Evolutionary conservation across 495 filamentous ascomycete species (phyloP).

Genomic region (Penicillium bovifimosum): DNA sequence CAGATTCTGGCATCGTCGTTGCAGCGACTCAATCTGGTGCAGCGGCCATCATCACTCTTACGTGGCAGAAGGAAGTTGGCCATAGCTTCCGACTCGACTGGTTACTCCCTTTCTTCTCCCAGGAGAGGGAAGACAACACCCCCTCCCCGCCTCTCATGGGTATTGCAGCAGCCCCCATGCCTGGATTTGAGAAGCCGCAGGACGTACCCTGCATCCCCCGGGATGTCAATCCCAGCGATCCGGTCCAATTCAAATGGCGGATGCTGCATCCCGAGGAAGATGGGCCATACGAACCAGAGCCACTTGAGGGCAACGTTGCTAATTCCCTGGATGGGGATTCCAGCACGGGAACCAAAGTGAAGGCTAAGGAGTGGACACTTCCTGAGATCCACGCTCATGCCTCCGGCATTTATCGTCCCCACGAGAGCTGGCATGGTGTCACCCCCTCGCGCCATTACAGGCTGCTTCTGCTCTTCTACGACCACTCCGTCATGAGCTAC

Average conservation of each 20-base stretch:
- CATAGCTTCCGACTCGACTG: constrained; percentile 49
- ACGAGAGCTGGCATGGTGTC: constrained; percentile 38
- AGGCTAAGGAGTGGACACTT: constrained; percentile 15
- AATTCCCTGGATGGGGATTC: background rate
- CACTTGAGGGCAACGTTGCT: background rate
- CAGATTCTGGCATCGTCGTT: constrained; percentile 71
- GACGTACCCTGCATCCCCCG: constrained; percentile 37
- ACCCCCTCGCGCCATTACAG: constrained; percentile 52
- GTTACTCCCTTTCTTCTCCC: constrained; percentile 48
- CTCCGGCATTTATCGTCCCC: constrained; percentile 31
- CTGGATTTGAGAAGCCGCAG: constrained; percentile 46
- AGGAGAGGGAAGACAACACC: constrained; percentile 39
- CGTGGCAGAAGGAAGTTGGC: constrained; percentile 36
- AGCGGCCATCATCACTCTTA: constrained; percentile 68
- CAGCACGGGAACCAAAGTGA: background rate
- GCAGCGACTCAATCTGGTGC: constrained; percentile 69
- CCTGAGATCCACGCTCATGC: constrained; percentile 40
- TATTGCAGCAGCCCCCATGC: constrained; percentile 55
- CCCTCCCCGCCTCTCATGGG: constrained; percentile 48
- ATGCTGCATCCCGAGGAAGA: constrained; percentile 16
- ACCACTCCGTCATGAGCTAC: constrained; percentile 77
- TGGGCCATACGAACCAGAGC: background rate
- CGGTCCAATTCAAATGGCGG: constrained; percentile 33
- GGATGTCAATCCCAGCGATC: constrained; percentile 17
- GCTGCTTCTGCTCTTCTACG: constrained; percentile 67